Evolutionary conservation across 495 filamentous ascomycete genomes (phyloP).

Genomic region (Hyaloscypha hepaticicola): DNA sequence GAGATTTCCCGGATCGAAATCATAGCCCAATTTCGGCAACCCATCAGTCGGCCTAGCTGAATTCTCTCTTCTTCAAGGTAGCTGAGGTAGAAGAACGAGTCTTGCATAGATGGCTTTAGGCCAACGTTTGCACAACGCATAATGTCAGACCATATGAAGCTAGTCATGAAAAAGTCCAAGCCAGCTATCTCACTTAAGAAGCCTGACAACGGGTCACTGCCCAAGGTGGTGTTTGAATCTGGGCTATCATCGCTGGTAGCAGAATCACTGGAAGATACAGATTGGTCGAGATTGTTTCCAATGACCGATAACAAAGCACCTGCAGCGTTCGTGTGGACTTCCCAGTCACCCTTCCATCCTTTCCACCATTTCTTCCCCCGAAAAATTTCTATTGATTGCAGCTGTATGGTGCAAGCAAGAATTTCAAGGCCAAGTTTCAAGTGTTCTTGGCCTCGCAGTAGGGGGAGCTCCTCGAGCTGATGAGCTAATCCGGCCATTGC

Average conservation of each 20-base stretch:
- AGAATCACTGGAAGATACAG: background rate
- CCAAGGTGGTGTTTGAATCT: too few species aligned
- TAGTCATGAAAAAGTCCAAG: slow-evolving; percentile 14
- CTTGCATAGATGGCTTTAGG: background rate
- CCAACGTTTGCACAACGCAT: slow-evolving; percentile 5
- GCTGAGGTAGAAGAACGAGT: slow-evolving; percentile 8
- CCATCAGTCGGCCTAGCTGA: slow-evolving; percentile 4
- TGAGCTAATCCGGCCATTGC: slow-evolving; percentile 8
- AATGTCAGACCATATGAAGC: slow-evolving; percentile 9
- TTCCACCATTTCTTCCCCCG: slow-evolving; percentile 2
- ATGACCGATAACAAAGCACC: slow-evolving; percentile 4
- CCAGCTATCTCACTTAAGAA: slow-evolving; percentile 8
- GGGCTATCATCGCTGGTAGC: background rate
- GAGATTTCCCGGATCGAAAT: slow-evolving; percentile 7
- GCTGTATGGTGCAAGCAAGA: slow-evolving; percentile 20
- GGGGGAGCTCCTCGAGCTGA: background rate
- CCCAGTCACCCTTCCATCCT: slow-evolving; percentile 16
- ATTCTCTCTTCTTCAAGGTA: slow-evolving; percentile 12
- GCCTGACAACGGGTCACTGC: background rate
- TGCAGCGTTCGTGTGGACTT: slow-evolving; percentile 10
- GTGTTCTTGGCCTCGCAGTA: background rate
- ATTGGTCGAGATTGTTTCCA: slow-evolving; percentile 10
- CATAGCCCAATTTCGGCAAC: slow-evolving; percentile 19
- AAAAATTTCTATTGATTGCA: slow-evolving; percentile 18
- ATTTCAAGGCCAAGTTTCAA: slow-evolving; percentile 13